These are phyloP conservation scores for Knufia fluminis DNA, from an alignment of 2,329 filamentous ascomycete genomes.

Conservation along the genomic window DNA sequence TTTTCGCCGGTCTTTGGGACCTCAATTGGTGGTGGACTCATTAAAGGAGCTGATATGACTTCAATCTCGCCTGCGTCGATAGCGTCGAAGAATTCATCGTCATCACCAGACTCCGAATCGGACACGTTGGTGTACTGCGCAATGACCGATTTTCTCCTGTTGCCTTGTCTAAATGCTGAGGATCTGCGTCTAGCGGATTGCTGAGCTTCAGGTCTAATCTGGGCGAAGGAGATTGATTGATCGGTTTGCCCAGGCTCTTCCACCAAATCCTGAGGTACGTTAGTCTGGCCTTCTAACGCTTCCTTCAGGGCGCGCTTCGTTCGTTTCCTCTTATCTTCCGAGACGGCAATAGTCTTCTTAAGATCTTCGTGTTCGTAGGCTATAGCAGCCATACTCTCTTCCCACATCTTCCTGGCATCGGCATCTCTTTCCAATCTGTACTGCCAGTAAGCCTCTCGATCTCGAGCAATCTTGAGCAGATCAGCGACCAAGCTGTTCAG, in stretches of 20 bases:
- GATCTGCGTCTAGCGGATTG: constrained; percentile 16
- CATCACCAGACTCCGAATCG: constrained; percentile 65
- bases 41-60: constrained; percentile 49
- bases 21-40: constrained; percentile 26
- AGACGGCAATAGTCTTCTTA: constrained; percentile 77
- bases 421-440: constrained; percentile 85
- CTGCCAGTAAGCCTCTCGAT: constrained; percentile 95
- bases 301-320: constrained; percentile 86
- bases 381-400: constrained; percentile 97
- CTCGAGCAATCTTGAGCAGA: constrained; percentile 80
- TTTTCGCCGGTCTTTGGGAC: constrained; percentile 13
- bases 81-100: constrained; percentile 95
- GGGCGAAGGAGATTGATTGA: constrained; percentile 25
- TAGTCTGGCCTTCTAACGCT: constrained; percentile 55
- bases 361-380: constrained; percentile 87
- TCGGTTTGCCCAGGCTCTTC: constrained; percentile 18
- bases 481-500: constrained; percentile 77
- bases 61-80: constrained; percentile 89
- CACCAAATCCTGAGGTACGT: constrained; percentile 32
- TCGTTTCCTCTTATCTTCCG: constrained; percentile 78
- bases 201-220: constrained; percentile 31
- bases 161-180: constrained; percentile 30
- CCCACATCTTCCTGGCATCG: constrained; percentile 91
- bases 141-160: constrained; percentile 56
- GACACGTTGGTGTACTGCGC: constrained; percentile 65